These are phyloP conservation scores for Ilex asprella DNA, from an alignment of 257 asterid species.

Conservation along the genomic window DNA sequence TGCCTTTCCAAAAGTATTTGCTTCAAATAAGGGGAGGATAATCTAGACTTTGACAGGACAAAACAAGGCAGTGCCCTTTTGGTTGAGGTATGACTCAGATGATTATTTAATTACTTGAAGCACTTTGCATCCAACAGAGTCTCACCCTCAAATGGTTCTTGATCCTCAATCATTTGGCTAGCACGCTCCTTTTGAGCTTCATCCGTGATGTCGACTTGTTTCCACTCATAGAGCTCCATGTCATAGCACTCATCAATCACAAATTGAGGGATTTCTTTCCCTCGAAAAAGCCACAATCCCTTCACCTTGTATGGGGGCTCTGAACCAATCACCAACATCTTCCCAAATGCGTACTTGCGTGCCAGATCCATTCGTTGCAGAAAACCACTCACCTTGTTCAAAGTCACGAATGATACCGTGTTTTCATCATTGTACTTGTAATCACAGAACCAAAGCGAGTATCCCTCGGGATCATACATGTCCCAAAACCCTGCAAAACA, in stretches of 20 bases:
- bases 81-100: too few species aligned
- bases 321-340: slow-evolving; percentile 84
- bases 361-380: slow-evolving; percentile 93
- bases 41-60: too few species aligned
- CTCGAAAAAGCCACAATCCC: slow-evolving; percentile 94
- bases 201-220: slow-evolving; percentile 66
- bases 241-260: slow-evolving; percentile 79
- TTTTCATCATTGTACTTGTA: slow-evolving; percentile 93
- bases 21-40: too few species aligned
- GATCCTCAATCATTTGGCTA: slow-evolving; percentile 85
- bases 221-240: slow-evolving; percentile 92
- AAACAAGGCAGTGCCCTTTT: too few species aligned
- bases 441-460: slow-evolving; percentile 94
- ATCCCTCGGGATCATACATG: slow-evolving; percentile 95
- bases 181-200: slow-evolving; percentile 90
- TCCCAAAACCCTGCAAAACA: slow-evolving; percentile 80
- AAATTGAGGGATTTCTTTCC: slow-evolving; percentile 71
- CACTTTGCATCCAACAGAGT: slow-evolving; percentile 83
- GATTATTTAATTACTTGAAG: slow-evolving; percentile 46
- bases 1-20: too few species aligned
- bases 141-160: slow-evolving; percentile 89
- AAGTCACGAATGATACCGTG: slow-evolving; percentile 73
- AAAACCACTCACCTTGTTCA: slow-evolving; percentile 92
- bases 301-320: slow-evolving; percentile 78
- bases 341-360: slow-evolving; percentile 91